Evolutionary conservation across 805 yeast genomes (phyloP).

Genomic region (Wickerhamomyces mucosus): DNA sequence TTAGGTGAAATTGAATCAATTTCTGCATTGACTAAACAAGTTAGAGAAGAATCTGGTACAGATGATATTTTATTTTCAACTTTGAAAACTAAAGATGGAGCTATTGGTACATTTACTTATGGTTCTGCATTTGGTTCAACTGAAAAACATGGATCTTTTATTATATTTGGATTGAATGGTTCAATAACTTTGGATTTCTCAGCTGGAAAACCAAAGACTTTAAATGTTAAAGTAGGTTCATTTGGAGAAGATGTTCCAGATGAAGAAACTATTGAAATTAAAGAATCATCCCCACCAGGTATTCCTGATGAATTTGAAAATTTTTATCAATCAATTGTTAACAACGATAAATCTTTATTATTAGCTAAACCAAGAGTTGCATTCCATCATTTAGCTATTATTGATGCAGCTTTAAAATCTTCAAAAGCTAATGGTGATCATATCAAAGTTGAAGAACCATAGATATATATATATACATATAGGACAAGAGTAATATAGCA

Average conservation of each 20-base stretch:
- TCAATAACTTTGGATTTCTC: conserved; percentile 59
- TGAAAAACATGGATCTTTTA: conserved; percentile 55
- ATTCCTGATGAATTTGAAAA: conserved; percentile 44
- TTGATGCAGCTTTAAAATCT: conserved; percentile 78
- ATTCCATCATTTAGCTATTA: conserved; percentile 87
- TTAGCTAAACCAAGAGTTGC: conserved; percentile 64
- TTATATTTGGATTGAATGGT: conserved; percentile 74
- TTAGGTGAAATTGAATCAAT: conserved; percentile 67
- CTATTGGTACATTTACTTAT: conserved; percentile 29
- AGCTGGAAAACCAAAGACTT: conserved; percentile 26
- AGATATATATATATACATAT: neutral
- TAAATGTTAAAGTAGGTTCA: conserved; percentile 17
- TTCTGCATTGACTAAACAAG: conserved; percentile 70
- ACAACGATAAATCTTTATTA: conserved; percentile 50
- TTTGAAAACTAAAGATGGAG: conserved; percentile 73
- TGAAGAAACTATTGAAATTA: conserved; percentile 15
- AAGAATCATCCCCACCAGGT: conserved; percentile 44
- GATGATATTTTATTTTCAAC: conserved; percentile 77
- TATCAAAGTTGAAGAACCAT: conserved; percentile 32
- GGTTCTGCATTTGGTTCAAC: conserved; percentile 59
- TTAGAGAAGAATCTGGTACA: conserved; percentile 68
- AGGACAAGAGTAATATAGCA: neutral
- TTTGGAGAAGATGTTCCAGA: conserved; percentile 7
- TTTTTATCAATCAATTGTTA: conserved; percentile 49
- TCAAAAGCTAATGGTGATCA: conserved; percentile 43